Base-by-base conservation (phyloP, 2,329 filamentous ascomycete species). In the Alternaria sp. region DNA sequence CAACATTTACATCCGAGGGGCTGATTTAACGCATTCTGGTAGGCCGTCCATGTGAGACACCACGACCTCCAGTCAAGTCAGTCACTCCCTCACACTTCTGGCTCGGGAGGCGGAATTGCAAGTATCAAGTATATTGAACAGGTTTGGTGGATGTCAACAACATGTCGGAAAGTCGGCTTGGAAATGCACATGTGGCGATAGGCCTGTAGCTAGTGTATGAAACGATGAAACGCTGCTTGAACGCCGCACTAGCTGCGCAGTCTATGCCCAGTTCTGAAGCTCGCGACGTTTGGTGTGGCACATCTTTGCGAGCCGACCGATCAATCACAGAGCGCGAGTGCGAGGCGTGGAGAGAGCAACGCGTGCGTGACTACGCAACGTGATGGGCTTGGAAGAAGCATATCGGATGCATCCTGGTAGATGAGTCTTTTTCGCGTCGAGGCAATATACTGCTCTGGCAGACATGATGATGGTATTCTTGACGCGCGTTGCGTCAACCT, bases 361-460 rank as follows among this genome's bases (percentile, higher is more conserved):
- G 71, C 41, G 61, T 67, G 70, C 71, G 68, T 75, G 74, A 75
- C 65, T 59, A 66, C 67, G 65, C 66, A 65, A 70, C 68, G 72
- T 71, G 70, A 69, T 67, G 57, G 55, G 54, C 58, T 55, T 21
- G 51, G 33, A 41, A 54, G 37, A 41, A 63, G 65, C 68, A 61
- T 49, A 65, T 44, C 30, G 58, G 56, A 60, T 65, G 59, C 14
- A 62, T 65, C 60, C 63, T 64, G 26, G 65, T 55, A 63, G 62
- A 47, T 53, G 55, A 58, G 54, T 56, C 18, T 28, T 15, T 47
- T 47, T 58, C 55, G 47, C 41, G 30, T 45, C 20, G 45, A 25
- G 60, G 28, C 47, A 43, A 58, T 30, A 37, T 41, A 47, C 26
- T 54, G 55, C 28, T 25, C 26, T 61, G 47, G 46, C 54, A 58